Percentiles rank a stretch among this genome's conserved stretches.
phyloP scores from a whole-genome alignment of 2,329 filamentous ascomycete species.

The Epichloe aotearoae region DNA sequence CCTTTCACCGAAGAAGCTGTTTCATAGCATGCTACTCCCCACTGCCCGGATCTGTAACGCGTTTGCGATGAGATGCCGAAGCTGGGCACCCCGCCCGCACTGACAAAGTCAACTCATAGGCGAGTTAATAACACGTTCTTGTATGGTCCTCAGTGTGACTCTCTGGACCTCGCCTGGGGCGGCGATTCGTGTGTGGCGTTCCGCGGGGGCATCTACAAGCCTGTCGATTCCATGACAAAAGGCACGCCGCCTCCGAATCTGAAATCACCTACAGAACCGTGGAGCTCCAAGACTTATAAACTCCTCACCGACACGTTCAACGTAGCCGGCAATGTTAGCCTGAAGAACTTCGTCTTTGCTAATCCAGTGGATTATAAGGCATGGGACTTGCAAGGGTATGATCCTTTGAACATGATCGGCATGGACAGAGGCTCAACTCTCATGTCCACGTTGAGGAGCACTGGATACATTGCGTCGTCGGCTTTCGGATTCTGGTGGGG shows the following conservation, averaged over 20 bases:
- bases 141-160: too few species aligned
- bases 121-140: too few species aligned
- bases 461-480: conserved; percentile 2
- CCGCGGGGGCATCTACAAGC: neutral
- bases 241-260: neutral
- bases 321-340: neutral
- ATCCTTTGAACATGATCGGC: conserved; percentile 8
- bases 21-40: too few species aligned
- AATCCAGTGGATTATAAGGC: neutral
- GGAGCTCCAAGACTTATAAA: conserved; percentile 2
- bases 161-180: too few species aligned
- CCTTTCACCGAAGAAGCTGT: too few species aligned
- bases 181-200: too few species aligned
- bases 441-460: neutral
- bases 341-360: conserved; percentile 4
- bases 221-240: neutral
- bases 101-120: too few species aligned
- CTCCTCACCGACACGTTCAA: conserved; percentile 7
- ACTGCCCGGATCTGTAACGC: too few species aligned
- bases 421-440: conserved; percentile 7
- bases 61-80: too few species aligned
- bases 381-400: conserved; percentile 2
- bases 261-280: conserved; percentile 1
- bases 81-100: too few species aligned
- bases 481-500: conserved; percentile 9